These are phyloP conservation scores for Yamadazyma akitaensis DNA, from an alignment of 805 yeast genomes.

Conservation along the genomic window DNA sequence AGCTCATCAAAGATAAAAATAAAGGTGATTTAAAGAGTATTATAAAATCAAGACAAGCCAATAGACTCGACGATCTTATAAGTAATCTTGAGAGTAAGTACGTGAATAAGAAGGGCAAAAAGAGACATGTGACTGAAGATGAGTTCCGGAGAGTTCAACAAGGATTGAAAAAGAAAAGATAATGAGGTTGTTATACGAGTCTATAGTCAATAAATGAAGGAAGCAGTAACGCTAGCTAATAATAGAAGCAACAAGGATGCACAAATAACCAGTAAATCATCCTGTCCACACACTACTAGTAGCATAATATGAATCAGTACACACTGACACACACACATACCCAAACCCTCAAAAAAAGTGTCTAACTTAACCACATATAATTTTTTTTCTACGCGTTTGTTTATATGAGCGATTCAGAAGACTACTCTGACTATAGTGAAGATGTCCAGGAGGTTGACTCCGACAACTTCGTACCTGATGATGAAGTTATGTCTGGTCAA, in stretches of 20 bases:
- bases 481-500: not conserved
- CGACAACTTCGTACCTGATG: slow-evolving; percentile 18
- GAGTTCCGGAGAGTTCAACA: slow-evolving; percentile 48
- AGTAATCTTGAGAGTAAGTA: slow-evolving; percentile 50
- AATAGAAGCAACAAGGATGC: not conserved
- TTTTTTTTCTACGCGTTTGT: slow-evolving; percentile 1
- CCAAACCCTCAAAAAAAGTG: not conserved
- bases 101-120: slow-evolving; percentile 34
- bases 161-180: slow-evolving; percentile 30
- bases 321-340: too few species aligned
- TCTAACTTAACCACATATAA: not conserved
- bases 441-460: slow-evolving; percentile 7
- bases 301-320: too few species aligned
- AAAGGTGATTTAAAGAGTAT: slow-evolving; percentile 42
- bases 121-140: slow-evolving; percentile 42
- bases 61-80: slow-evolving; percentile 45
- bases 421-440: slow-evolving; percentile 9
- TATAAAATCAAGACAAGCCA: slow-evolving; percentile 47
- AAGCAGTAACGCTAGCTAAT: not conserved
- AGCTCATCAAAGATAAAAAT: slow-evolving; percentile 34
- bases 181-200: not conserved
- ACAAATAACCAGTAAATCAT: too few species aligned
- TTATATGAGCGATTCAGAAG: slow-evolving; percentile 11
- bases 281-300: too few species aligned
- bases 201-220: slow-evolving; percentile 1